Conservation (phyloP, 2,329 filamentous ascomycete species). For the Pestalotiopsis sp. region DNA sequence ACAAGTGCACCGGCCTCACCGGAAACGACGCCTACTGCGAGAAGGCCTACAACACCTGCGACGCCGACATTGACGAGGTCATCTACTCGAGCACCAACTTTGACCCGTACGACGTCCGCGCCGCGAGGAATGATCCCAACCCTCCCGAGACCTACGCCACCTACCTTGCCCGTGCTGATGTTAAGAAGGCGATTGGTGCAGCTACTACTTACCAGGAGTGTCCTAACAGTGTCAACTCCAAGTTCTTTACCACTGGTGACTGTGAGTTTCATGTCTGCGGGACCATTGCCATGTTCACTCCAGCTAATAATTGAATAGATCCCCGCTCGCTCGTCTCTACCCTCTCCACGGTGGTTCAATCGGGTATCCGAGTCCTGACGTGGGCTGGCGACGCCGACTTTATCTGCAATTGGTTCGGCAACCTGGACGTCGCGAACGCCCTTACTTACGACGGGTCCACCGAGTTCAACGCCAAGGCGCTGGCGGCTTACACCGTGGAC, state of each 20-base stretch:
- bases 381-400: slow-evolving; percentile 62
- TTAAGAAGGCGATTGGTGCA: slow-evolving; percentile 26
- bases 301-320: slow-evolving; percentile 26
- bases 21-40: slow-evolving; percentile 33
- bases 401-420: slow-evolving; percentile 62
- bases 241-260: slow-evolving; percentile 12
- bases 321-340: slow-evolving; percentile 46
- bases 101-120: slow-evolving; percentile 29
- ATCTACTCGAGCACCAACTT: slow-evolving; percentile 30
- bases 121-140: slow-evolving; percentile 25
- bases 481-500: slow-evolving; percentile 48
- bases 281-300: neutral
- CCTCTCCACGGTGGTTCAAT: slow-evolving; percentile 47
- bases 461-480: slow-evolving; percentile 39
- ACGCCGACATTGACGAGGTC: slow-evolving; percentile 36
- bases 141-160: slow-evolving; percentile 26
- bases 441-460: slow-evolving; percentile 43
- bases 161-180: slow-evolving; percentile 23
- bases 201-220: slow-evolving; percentile 20
- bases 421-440: slow-evolving; percentile 45
- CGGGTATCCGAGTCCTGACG: slow-evolving; percentile 50
- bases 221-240: slow-evolving; percentile 16
- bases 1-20: slow-evolving; percentile 35
- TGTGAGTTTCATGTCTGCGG: slow-evolving; percentile 12
- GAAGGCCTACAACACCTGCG: slow-evolving; percentile 37